A percentile compares a stretch with the other conserved stretches of the same genome.
phyloP scores from a whole-genome alignment of 2,329 filamentous ascomycete species.

The Epichloe coenophiala region DNA sequence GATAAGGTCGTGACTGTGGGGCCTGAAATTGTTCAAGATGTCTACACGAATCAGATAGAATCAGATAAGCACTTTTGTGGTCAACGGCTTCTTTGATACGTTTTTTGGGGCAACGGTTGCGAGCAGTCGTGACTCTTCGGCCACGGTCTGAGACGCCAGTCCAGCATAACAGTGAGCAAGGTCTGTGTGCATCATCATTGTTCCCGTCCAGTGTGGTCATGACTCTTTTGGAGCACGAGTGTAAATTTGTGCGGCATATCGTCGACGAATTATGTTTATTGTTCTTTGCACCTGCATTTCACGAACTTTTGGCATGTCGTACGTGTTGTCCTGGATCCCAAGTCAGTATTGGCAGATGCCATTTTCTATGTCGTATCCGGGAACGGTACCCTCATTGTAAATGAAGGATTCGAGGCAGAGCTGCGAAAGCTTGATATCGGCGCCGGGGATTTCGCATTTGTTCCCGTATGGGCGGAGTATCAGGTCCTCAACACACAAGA shows the following conservation, averaged over 20 bases:
- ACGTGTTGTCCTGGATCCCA: neutral
- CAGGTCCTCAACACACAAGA: constrained; percentile 55
- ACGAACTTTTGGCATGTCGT: neutral
- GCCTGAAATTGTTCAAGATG: no score
- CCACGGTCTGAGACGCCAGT: no score
- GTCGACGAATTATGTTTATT: neutral
- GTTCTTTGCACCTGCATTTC: neutral
- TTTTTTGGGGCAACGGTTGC: no score
- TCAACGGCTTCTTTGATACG: no score
- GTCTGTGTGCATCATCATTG: no score
- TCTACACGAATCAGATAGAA: no score
- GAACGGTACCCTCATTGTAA: constrained; percentile 45
- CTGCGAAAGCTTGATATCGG: constrained; percentile 41
- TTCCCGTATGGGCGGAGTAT: constrained; percentile 58
- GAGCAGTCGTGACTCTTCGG: no score
- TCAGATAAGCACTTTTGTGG: no score
- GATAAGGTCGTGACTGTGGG: no score
- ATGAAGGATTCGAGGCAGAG: constrained; percentile 36
- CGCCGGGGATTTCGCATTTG: constrained; percentile 55
- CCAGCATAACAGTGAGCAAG: no score
- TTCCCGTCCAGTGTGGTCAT: neutral
- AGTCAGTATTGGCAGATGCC: constrained; percentile 33
- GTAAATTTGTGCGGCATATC: no score
- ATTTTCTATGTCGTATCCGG: constrained; percentile 55
- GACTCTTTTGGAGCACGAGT: no score